Evolutionary conservation across 257 asterid species (phyloP).

Genomic region (Cynanchum wilfordii): DNA sequence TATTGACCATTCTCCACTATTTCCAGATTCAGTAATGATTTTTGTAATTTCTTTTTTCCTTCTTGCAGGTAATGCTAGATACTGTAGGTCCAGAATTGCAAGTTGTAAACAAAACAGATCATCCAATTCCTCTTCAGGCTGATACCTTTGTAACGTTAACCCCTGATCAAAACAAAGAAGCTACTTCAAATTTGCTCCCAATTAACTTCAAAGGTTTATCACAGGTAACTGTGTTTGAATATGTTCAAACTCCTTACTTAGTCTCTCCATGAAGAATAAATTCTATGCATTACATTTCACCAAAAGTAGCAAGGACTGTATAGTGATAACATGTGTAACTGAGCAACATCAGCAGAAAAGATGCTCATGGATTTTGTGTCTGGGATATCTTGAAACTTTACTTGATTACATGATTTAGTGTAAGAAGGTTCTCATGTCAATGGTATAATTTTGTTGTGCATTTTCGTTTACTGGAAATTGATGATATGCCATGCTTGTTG

Average conservation of each 20-base stretch:
- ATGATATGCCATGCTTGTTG: neutral
- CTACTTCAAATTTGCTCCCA: constrained; percentile 58
- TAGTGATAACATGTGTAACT: neutral
- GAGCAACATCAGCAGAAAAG: neutral
- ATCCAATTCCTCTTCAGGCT: constrained; percentile 48
- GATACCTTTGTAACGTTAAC: constrained; percentile 47
- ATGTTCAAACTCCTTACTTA: neutral
- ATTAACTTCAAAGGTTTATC: constrained; percentile 56
- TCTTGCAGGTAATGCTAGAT: constrained; percentile 66
- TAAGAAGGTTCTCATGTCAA: neutral
- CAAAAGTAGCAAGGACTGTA: neutral
- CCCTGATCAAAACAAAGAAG: constrained; percentile 56
- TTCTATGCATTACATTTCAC: neutral
- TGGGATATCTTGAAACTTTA: neutral
- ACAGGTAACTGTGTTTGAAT: constrained; percentile 32
- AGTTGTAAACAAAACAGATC: constrained; percentile 52
- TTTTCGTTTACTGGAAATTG: neutral
- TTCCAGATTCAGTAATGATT: neutral
- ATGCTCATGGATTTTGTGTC: constrained; percentile 1
- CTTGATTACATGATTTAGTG: neutral
- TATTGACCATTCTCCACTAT: neutral
- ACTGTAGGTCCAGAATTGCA: constrained; percentile 75
- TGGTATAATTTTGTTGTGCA: neutral
- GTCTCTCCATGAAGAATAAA: neutral
- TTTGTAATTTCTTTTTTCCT: neutral